Evolutionary conservation across 768 basidiomycete species (phyloP).

Genomic region (Kwoniella newhampshirensis): DNA sequence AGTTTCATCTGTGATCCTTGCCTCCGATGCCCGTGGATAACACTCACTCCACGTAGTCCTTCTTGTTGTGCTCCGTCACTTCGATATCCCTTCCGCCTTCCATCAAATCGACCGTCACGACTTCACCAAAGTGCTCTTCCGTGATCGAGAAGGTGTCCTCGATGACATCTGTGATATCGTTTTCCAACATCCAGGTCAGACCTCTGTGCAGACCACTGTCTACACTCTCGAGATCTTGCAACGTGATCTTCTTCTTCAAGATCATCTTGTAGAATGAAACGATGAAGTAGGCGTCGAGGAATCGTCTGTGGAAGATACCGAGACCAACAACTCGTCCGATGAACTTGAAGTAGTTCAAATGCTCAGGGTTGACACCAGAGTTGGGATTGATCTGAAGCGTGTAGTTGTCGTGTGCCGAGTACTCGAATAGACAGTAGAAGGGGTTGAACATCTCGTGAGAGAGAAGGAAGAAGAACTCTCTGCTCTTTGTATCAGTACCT

Average conservation of each 20-base stretch:
- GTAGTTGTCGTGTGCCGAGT: constrained; percentile 99
- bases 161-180: constrained; percentile 96
- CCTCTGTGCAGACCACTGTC: constrained; percentile 93
- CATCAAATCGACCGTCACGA: constrained; percentile 94
- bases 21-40: background rate
- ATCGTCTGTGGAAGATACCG: constrained; percentile 98
- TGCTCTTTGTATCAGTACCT: constrained; percentile 51
- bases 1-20: too few species aligned
- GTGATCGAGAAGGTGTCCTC: constrained; percentile 97
- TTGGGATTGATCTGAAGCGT: constrained; percentile 99
- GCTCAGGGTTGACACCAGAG: constrained; percentile 96
- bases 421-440: constrained; percentile 99
- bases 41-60: constrained; percentile 84
- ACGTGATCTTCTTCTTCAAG: constrained; percentile 90
- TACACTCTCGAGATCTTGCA: constrained; percentile 92
- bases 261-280: constrained; percentile 99
- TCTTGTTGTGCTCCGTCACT: constrained; percentile 98
- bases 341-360: constrained; percentile 99
- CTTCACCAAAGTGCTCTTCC: constrained; percentile 97
- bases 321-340: constrained; percentile 93
- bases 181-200: constrained; percentile 99
- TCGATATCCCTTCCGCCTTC: constrained; percentile 78
- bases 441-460: constrained; percentile 99
- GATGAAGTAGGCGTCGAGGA: constrained; percentile 98
- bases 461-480: constrained; percentile 99